Percentiles rank a stretch among this genome's conserved stretches.
Conservation (phyloP, 371 early-diverging fungal genomes). For the Dichotomocladium elegans region DNA sequence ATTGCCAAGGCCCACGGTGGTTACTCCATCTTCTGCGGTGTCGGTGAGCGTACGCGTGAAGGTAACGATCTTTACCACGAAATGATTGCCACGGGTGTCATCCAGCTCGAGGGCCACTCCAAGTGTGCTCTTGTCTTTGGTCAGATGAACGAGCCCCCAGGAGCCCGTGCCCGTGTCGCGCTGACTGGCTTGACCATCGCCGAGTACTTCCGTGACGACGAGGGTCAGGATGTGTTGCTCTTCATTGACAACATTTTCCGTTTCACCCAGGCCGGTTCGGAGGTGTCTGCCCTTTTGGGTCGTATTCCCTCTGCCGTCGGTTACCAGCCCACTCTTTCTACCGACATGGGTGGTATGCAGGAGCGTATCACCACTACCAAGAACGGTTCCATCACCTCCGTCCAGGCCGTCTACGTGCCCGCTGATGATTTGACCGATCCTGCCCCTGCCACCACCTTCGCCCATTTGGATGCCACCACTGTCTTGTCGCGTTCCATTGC, state of each 20-base stretch:
- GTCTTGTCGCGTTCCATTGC: constrained; percentile 97
- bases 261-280: constrained; percentile 92
- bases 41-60: constrained; percentile 97
- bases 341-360: constrained; percentile 97
- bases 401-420: constrained; percentile 97
- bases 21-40: constrained; percentile 96
- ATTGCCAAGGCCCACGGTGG: constrained; percentile 97
- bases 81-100: constrained; percentile 93
- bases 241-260: constrained; percentile 99
- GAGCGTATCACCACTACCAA: constrained; percentile 99
- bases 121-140: constrained; percentile 97
- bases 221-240: constrained; percentile 98
- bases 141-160: constrained; percentile 99
- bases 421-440: constrained; percentile 99
- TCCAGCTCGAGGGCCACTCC: constrained; percentile 88
- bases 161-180: constrained; percentile 99
- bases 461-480: constrained; percentile 98
- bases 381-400: constrained; percentile 98
- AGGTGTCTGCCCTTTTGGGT: constrained; percentile 96
- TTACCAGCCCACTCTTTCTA: constrained; percentile 97
- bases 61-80: constrained; percentile 98
- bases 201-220: constrained; percentile 99
- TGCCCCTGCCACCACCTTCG: constrained; percentile 98
- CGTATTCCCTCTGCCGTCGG: constrained; percentile 99
- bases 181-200: constrained; percentile 97